phyloP scores from a whole-genome alignment of 805 yeast genomes.

The Blastobotrys mokoenaii region DNA sequence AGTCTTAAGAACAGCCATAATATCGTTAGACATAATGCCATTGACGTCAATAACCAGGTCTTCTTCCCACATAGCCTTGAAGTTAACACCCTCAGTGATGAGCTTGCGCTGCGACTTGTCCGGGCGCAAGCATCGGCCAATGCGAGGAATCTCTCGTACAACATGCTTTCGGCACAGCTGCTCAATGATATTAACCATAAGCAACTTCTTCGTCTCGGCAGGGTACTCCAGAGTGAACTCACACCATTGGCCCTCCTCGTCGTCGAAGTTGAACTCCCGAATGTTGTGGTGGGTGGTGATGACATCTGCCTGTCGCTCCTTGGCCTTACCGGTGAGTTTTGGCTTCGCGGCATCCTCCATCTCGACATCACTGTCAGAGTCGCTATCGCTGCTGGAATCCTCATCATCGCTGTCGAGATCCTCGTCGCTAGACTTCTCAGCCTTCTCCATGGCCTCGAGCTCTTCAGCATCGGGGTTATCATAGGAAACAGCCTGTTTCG shows the following conservation, averaged over 20 bases:
- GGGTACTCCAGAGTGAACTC: conserved; percentile 76
- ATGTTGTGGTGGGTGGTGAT: conserved; percentile 65
- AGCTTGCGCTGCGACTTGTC: conserved; percentile 66
- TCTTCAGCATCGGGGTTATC: conserved; percentile 96
- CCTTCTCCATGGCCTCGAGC: conserved; percentile 78
- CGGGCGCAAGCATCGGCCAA: conserved; percentile 91
- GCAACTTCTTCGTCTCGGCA: conserved; percentile 80
- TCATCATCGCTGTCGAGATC: conserved; percentile 24
- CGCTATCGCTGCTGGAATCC: conserved; percentile 31
- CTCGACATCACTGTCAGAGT: conserved; percentile 36
- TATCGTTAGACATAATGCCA: conserved; percentile 84
- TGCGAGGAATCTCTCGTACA: conserved; percentile 82
- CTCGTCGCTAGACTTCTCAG: conserved; percentile 36
- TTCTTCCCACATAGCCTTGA: conserved; percentile 97
- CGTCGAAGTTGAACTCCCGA: conserved; percentile 82
- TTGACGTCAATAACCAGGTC: conserved; percentile 87
- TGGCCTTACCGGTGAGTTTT: conserved; percentile 52
- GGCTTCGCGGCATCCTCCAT: conserved; percentile 21
- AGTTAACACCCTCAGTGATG: conserved; percentile 97
- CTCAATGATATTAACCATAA: conserved; percentile 96
- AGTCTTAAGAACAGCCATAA: conserved; percentile 77
- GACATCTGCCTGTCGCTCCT: conserved; percentile 79
- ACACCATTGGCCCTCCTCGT: conserved; percentile 84
- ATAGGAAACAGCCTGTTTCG: conserved; percentile 82
- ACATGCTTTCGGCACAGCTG: conserved; percentile 83